These are phyloP conservation scores for Claviceps arundinis DNA, from an alignment of 2,329 filamentous ascomycete species.

Conservation along the genomic window DNA sequence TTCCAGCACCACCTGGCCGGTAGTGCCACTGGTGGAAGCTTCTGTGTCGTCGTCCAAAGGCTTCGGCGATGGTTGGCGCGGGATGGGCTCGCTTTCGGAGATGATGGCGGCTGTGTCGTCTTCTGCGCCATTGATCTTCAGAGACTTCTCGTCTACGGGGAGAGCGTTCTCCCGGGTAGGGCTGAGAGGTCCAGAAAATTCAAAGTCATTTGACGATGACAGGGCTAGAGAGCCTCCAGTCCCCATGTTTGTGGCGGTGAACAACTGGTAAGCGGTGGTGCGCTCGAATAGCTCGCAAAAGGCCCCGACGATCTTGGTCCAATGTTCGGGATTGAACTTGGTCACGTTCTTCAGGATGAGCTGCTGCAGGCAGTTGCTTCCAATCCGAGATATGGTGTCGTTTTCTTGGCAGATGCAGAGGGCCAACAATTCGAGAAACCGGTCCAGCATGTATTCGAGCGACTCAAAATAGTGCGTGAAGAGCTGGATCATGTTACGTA, in stretches of 20 bases:
- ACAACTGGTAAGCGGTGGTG: constrained; percentile 89
- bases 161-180: constrained; percentile 23
- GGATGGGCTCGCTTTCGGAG: constrained; percentile 21
- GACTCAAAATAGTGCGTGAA: constrained; percentile 98
- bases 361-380: constrained; percentile 95
- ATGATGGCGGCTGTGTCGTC: constrained; percentile 18
- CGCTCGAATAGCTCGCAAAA: constrained; percentile 93
- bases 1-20: constrained; percentile 46
- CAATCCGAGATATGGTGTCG: constrained; percentile 93
- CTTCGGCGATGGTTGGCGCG: constrained; percentile 15
- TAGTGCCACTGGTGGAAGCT: constrained; percentile 16
- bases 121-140: constrained; percentile 46
- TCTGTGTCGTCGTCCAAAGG: constrained; percentile 22
- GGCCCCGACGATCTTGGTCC: constrained; percentile 85
- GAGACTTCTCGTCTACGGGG: constrained; percentile 37
- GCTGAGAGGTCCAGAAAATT: constrained; percentile 34
- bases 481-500: constrained; percentile 95
- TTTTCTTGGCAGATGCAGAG: constrained; percentile 99
- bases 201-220: constrained; percentile 35
- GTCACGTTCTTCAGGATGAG: constrained; percentile 91
- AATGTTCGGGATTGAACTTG: constrained; percentile 79
- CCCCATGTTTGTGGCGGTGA: constrained; percentile 61
- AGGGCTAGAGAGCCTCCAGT: constrained; percentile 38
- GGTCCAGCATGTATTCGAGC: constrained; percentile 92
- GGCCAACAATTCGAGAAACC: constrained; percentile 88